Percentiles rank a stretch among this genome's conserved stretches.
Conservation (phyloP, 2,329 filamentous ascomycete species). For the Alternaria triticimaculans region DNA sequence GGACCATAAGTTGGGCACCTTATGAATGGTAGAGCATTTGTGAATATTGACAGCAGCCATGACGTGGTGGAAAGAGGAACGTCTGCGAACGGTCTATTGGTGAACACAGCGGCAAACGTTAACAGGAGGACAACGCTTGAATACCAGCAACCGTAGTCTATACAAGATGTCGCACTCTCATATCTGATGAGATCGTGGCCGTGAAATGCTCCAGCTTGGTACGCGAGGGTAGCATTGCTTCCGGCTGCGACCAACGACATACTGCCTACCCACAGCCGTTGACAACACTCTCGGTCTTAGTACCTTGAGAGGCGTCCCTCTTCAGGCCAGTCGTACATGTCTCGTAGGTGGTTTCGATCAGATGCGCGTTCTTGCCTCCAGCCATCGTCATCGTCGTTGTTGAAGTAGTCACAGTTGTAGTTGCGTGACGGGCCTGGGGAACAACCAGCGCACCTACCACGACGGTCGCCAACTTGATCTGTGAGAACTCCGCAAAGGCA, state of each 20-base stretch:
- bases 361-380: constrained; percentile 12
- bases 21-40: background rate
- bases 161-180: background rate
- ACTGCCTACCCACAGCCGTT: background rate
- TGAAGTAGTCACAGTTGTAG: constrained; percentile 1
- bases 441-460: constrained; percentile 22
- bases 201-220: background rate
- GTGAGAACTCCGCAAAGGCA: constrained; percentile 28
- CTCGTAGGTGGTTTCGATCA: constrained; percentile 22
- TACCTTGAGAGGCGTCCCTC: constrained; percentile 8
- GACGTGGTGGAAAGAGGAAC: constrained; percentile 14
- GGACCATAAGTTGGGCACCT: background rate
- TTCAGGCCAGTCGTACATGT: constrained; percentile 24
- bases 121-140: background rate
- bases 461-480: constrained; percentile 18
- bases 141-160: background rate
- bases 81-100: constrained; percentile 12
- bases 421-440: constrained; percentile 9
- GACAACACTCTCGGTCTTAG: background rate
- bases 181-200: background rate
- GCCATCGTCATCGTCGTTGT: constrained; percentile 21
- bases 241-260: background rate
- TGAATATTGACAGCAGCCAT: constrained; percentile 8
- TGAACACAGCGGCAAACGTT: constrained; percentile 5
- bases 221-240: background rate